phyloP scores from a whole-genome alignment of 345 rosid species.

The Eucalyptus camaldulensis region DNA sequence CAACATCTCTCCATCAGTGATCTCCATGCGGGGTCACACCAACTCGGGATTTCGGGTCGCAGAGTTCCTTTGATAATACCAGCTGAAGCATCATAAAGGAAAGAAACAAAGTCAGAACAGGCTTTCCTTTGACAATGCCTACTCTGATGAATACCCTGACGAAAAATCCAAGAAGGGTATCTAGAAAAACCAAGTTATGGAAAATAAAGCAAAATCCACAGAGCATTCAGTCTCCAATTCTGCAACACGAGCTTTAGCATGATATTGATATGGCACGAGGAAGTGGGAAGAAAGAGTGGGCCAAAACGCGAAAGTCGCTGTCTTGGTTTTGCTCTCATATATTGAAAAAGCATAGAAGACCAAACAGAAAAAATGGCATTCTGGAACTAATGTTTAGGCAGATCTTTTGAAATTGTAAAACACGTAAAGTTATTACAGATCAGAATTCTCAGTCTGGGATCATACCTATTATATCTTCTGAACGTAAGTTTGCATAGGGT shows the following conservation, averaged over 20 bases:
- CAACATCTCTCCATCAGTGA: conserved; percentile 43
- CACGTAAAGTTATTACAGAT: not conserved
- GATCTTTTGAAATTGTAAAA: not conserved
- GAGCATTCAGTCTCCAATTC: not conserved
- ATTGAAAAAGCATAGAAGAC: not conserved
- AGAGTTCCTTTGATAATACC: conserved; percentile 18
- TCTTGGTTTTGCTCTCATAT: not conserved
- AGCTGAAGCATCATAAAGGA: conserved; percentile 4
- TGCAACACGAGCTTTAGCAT: not conserved
- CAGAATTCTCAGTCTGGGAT: not conserved
- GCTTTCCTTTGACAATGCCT: not conserved
- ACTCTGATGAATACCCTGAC: not conserved
- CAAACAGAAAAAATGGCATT: not conserved
- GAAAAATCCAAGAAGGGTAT: not conserved
- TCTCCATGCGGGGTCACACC: conserved; percentile 35
- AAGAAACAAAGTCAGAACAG: not conserved
- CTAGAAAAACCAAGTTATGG: not conserved
- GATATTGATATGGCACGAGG: not conserved
- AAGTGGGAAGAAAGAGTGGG: not conserved
- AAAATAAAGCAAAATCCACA: not conserved
- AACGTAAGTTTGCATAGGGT: conserved; percentile 21
- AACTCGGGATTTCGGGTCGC: conserved; percentile 23
- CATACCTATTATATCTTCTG: conserved; percentile 23
- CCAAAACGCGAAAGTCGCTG: not conserved
- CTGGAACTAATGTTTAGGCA: not conserved